Percentiles rank a stretch among this genome's conserved stretches.
phyloP scores from a whole-genome alignment of 495 filamentous ascomycete genomes.

The Penicillium bialowiezense region DNA sequence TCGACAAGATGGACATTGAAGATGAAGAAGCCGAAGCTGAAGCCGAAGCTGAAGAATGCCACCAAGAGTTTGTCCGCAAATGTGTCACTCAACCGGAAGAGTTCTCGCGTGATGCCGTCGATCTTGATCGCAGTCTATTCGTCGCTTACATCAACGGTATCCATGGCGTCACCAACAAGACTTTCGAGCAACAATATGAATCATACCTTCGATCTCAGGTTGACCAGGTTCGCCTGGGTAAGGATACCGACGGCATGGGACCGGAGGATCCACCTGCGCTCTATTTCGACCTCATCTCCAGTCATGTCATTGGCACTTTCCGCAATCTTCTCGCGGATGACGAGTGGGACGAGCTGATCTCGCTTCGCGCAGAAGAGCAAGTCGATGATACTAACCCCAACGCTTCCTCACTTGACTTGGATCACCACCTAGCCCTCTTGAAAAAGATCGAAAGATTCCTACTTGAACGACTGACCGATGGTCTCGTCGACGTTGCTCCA shows the following conservation, averaged over 20 bases:
- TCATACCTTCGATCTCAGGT: constrained; percentile 34
- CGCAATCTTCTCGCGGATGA: constrained; percentile 37
- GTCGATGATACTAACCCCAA: neutral
- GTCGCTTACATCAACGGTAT: constrained; percentile 48
- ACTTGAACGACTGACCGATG: constrained; percentile 31
- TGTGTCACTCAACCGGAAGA: constrained; percentile 32
- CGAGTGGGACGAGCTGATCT: constrained; percentile 36
- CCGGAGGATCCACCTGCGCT: constrained; percentile 29
- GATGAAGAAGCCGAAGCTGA: constrained; percentile 15
- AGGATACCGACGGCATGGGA: constrained; percentile 36
- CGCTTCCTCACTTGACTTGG: neutral
- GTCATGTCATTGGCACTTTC: constrained; percentile 44
- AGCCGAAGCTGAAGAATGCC: neutral
- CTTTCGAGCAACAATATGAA: constrained; percentile 20
- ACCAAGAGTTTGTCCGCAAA: constrained; percentile 15
- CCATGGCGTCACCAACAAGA: constrained; percentile 32
- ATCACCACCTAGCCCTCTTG: constrained; percentile 19
- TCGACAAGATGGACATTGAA: constrained; percentile 18
- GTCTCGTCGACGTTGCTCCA: constrained; percentile 28
- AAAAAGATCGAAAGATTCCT: constrained; percentile 38
- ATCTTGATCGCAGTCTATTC: constrained; percentile 41
- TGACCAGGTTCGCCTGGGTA: constrained; percentile 35
- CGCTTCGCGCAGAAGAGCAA: constrained; percentile 23
- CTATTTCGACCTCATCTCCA: constrained; percentile 37
- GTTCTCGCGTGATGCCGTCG: constrained; percentile 37